Evolutionary conservation across 257 asterid genomes (phyloP), one percentile per base, ranked within the genome.

Genomic region (Ballota nigra): DNA sequence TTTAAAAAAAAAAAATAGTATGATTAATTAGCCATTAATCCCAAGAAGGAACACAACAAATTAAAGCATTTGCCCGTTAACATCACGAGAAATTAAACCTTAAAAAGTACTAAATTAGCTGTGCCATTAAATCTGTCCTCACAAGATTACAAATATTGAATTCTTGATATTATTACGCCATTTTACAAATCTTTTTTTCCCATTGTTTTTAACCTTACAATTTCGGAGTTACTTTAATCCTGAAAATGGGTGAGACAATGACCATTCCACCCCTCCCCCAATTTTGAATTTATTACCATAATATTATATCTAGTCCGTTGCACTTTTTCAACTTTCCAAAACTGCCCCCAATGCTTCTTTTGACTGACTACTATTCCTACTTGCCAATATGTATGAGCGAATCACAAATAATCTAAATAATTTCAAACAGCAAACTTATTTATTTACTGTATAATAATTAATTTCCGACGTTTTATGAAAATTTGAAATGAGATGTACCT

Each of bases 301-400:
- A 43, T 16, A 67, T 18, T 60, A 69, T 63, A 79, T 63, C 41
- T 19, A 20, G 80, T 28, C 83, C 80, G 80, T 79, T 79, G 80
- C 56, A 69, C 7, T 57, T 69, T 51, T 13, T 63, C 7, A 5
- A 6, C 13, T 22, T 78, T 64, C 77, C 83, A 0, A 59, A 51
- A 58, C 1, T 75, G 19, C 80, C 80, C 83, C 51, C 70, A 11
- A 2, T 3, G 7, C 2, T 28, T 40, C 8, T 26, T 8, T 23
- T 9, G 31, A 23, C 16, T 45, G 29, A 8, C 57, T n/a, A 65
- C 22, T 45, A 41, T 22, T 26, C 34, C 5, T 61, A 8, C 12
- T 10, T n/a, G n/a, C n/a, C n/a, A n/a, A n/a, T n/a, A n/a, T n/a
- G n/a, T n/a, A n/a, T n/a, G n/a, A n/a, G n/a, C 56, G 23, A 49